Evolutionary conservation across 148 eudicot species (phyloP), one percentile per base, ranked within the genome.

Genomic region (Camellia granthamiana): DNA sequence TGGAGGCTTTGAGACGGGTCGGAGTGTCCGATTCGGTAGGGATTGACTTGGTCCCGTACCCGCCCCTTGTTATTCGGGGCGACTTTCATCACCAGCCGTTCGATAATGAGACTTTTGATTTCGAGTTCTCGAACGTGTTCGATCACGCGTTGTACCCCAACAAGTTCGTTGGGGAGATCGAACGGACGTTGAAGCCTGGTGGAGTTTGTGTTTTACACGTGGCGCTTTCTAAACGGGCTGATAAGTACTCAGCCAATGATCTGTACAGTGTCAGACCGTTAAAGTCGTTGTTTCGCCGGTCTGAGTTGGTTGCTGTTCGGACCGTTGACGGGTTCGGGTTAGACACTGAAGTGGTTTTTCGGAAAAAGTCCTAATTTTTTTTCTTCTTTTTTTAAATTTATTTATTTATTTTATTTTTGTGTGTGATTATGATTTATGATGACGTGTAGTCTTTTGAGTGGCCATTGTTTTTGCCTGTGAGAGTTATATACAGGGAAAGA

Each of bases 181-280:
- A 94, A 77, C 90, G 98, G 86, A 94, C 98, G 81, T 68, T 94
- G 74, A 87, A 80, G 83, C 84, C 86, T 6, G 93, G 92, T 0
- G 98, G 98, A 68, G 83, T 94, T 0, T 92, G 94, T 59, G 98
- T 94, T 3, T 41, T 94, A 23, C 98, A 94, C 86, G 97, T 94
- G 78, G 87, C 94, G 81, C 6, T 94, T 1, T 80, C 85, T 67
- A 80, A 81, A 14, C 88, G 93, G 84, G 80, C 95, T 0, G 98
- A 94, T 88, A 94, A 92, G 90, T 94, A 91, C 55, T 92, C 97
- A 30, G 98, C 97, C 0, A 94, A 94, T 77, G 98, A 94, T 30
- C 72, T 94, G 88, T 78, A 65, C 61, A 89, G 92, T 52, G 87
- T 94, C 5, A 72, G 79, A 2, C 87, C 93, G 55, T 61, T 94